phyloP scores from a whole-genome alignment of 306 rosid species.

The Lathyrus aphaca region DNA sequence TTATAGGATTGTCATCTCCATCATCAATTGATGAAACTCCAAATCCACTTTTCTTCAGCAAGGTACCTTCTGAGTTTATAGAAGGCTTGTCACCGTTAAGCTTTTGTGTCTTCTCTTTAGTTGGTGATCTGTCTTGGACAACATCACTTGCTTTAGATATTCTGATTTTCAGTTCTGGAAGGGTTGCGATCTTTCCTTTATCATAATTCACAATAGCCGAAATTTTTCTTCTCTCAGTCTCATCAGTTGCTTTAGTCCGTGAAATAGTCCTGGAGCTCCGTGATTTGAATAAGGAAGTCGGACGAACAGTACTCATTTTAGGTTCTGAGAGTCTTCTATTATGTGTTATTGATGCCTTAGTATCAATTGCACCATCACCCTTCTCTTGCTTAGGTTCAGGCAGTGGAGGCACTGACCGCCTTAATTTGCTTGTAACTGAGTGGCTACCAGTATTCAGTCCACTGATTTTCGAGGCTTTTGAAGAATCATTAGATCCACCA shows the following conservation, averaged over 20 bases:
- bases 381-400: slow-evolving; percentile 65
- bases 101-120: slow-evolving; percentile 52
- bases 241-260: slow-evolving; percentile 54
- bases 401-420: slow-evolving; percentile 68
- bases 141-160: slow-evolving; percentile 58
- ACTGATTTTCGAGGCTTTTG: slow-evolving; percentile 58
- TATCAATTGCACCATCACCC: slow-evolving; percentile 49
- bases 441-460: slow-evolving; percentile 53
- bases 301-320: slow-evolving; percentile 61
- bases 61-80: slow-evolving; percentile 49
- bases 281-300: slow-evolving; percentile 50
- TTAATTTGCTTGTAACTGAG: slow-evolving; percentile 59
- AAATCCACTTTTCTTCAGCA: slow-evolving; percentile 47
- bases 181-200: slow-evolving; percentile 75
- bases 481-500: slow-evolving; percentile 59
- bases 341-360: slow-evolving; percentile 64
- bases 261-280: slow-evolving; percentile 41
- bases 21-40: slow-evolving; percentile 43
- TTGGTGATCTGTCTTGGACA: slow-evolving; percentile 46
- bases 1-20: slow-evolving; percentile 62
- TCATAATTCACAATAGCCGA: slow-evolving; percentile 78
- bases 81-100: slow-evolving; percentile 49
- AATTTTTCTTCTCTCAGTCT: slow-evolving; percentile 64
- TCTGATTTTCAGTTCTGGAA: slow-evolving; percentile 84
- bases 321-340: slow-evolving; percentile 93